phyloP scores from a whole-genome alignment of 331 rosid species.

The Rosa hybrid region DNA sequence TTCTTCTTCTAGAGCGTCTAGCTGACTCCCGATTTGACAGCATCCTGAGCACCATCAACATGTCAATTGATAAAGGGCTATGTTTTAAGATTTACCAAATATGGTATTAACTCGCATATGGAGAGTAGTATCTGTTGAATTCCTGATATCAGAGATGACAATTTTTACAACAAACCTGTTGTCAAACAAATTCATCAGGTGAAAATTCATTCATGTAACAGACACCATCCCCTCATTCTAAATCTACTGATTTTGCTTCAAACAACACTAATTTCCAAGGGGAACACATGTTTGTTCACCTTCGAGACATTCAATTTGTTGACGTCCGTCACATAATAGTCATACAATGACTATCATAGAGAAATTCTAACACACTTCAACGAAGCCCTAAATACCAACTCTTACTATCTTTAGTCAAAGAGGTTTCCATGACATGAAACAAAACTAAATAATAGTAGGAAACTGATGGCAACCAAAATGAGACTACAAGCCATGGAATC shows the following conservation, averaged over 20 bases:
- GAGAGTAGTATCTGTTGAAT: slow-evolving; percentile 24
- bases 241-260: slow-evolving; percentile 17
- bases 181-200: slow-evolving; percentile 26
- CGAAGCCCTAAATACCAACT: not conserved
- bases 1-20: slow-evolving; percentile 47
- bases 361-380: not conserved
- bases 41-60: slow-evolving; percentile 51
- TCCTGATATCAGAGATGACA: slow-evolving; percentile 24
- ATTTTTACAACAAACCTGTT: slow-evolving; percentile 17
- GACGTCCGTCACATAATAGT: not conserved
- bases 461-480: not conserved
- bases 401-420: not conserved
- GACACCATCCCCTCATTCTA: slow-evolving; percentile 12
- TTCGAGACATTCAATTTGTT: not conserved
- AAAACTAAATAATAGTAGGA: not conserved
- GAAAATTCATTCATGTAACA: not conserved
- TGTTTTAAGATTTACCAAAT: slow-evolving; percentile 6
- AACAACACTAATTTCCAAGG: not conserved
- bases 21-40: slow-evolving; percentile 60
- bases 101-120: slow-evolving; percentile 18
- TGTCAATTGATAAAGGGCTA: slow-evolving; percentile 25
- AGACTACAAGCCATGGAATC: not conserved
- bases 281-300: not conserved
- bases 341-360: not conserved
- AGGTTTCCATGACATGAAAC: not conserved